Evolutionary conservation across 2,329 filamentous ascomycete species (phyloP), one percentile per base, ranked within the genome.

Genomic region (Colletotrichum brevisporum): DNA sequence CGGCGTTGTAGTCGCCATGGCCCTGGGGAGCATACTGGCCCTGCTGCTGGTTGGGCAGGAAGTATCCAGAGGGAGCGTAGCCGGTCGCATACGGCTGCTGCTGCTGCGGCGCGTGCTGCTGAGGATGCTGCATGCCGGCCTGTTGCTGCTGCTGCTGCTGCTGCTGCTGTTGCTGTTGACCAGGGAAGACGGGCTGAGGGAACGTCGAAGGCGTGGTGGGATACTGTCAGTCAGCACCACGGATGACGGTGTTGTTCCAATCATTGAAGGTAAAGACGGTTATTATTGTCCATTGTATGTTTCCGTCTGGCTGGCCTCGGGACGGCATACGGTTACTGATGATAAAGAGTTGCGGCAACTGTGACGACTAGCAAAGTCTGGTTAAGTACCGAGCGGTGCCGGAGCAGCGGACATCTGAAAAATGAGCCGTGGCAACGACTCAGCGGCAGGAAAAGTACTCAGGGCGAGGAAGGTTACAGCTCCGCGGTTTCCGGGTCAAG

Each of bases 151-250:
- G 82, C 60, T 74, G 75, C 59, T 79, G 74, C 31, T 84, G 64
- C 75, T 91, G 80, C 64, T 81, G 77, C 73, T 82, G 82, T 59
- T 74, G 75, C 59, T 79, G 74, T 31, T 76, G 73, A 50, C 77
- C 76, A 67, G 85, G 83, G 73, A 88, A 89, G 79, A 97, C 92
- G 70, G 95, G 95, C 83, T 98, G 95, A 13, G 95, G 95, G 78
- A 98, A 98, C 68, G 95, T 97, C 73, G 95, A 98, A 60, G 95
- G 95, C 10, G 95, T 98, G 61, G 95, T 94, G 74, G 92, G 93
- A 85, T 93, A 94, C 73, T 90, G 85, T 78, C 91, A 87, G 79
- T 92, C n/a, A n/a, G n/a, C n/a, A n/a, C n/a, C n/a, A n/a, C n/a
- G n/a, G n/a, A n/a, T n/a, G n/a, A n/a, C n/a, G n/a, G n/a, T n/a